Base-by-base conservation (phyloP, 78 protist genomes). In the Dictyostelium purpureum region DNA sequence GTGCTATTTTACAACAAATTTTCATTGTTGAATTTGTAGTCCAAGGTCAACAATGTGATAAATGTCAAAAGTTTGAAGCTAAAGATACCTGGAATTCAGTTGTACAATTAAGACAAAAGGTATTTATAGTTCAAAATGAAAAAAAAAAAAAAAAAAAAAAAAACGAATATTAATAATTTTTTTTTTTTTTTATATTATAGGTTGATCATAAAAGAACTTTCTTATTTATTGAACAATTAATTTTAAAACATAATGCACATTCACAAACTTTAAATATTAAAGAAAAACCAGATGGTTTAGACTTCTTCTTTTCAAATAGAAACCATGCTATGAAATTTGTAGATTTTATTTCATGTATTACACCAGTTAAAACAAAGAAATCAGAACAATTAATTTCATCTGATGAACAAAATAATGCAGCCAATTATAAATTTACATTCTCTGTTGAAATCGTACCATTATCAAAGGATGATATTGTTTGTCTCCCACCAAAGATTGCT, bases 101-200 rank as follows among this genome's bases (percentile, higher is more conserved):
- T 1, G 97, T 95, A 11, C 99, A 99, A 96, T 65, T 98, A 1
- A 87, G 99, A 24, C 99, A 99, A 69, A 97, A 96, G 79, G 99
- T 69, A 67, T 24, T 35, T 12, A 33, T 12, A 26, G 2, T 19
- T 24, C 3, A 56, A 24, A 26, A 24, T 56, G n/a, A 56, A 16
- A 21, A 56, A 24, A 59, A 10, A 7, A 26, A 26, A 6, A 19
- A 6, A 26, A 12, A 9, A 7, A 11, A 28, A 26, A 11, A 28
- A 26, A 26, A 26, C 0, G 7, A 26, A 26, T 57, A 59, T 16
- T 66, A 66, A 38, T 38, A 66, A 12, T 66, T 37, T 21, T 21
- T 35, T n/a, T 66, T 9, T 16, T 37, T 37, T 18, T 38, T n/a
- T 63, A 31, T 10, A 7, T 4, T 14, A 16, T 33, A 69, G 76